Percentiles rank a stretch among this genome's conserved stretches.
phyloP scores from a whole-genome alignment of 2,329 filamentous ascomycete species.

The Albophoma yamanashiensis region DNA sequence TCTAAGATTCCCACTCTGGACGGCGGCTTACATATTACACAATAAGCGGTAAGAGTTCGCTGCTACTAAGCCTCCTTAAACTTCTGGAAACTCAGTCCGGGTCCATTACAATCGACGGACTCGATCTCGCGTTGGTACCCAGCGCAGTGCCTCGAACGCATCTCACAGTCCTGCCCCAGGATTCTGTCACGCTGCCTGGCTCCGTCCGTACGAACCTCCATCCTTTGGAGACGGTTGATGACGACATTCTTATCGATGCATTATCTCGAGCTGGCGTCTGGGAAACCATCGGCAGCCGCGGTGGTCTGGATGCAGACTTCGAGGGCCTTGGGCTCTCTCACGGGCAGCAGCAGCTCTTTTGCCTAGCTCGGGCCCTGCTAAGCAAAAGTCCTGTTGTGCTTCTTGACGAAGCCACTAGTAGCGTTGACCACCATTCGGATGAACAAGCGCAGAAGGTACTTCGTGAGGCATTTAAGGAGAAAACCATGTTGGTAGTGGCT shows the following conservation, averaged over 20 bases:
- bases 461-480: neutral
- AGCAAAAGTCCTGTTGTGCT: neutral
- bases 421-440: neutral
- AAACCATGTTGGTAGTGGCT: neutral
- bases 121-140: neutral
- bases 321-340: neutral
- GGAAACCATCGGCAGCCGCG: neutral
- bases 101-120: neutral
- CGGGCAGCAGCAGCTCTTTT: neutral
- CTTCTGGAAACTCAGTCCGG: neutral
- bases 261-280: neutral
- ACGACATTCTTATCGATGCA: neutral
- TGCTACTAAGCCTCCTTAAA: neutral
- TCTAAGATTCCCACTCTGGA: neutral
- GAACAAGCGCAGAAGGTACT: neutral
- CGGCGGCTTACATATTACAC: neutral
- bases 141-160: neutral
- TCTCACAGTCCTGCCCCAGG: neutral
- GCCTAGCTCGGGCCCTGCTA: neutral
- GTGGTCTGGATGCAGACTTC: neutral
- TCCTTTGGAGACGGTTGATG: neutral
- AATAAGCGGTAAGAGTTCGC: neutral
- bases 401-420: neutral
- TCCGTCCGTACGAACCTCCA: neutral
- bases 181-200: neutral